Percentiles rank a stretch among this genome's conserved stretches.
These are phyloP conservation scores for Camillea tinctor DNA, from an alignment of 2,329 filamentous ascomycete genomes.

Conservation along the genomic window DNA sequence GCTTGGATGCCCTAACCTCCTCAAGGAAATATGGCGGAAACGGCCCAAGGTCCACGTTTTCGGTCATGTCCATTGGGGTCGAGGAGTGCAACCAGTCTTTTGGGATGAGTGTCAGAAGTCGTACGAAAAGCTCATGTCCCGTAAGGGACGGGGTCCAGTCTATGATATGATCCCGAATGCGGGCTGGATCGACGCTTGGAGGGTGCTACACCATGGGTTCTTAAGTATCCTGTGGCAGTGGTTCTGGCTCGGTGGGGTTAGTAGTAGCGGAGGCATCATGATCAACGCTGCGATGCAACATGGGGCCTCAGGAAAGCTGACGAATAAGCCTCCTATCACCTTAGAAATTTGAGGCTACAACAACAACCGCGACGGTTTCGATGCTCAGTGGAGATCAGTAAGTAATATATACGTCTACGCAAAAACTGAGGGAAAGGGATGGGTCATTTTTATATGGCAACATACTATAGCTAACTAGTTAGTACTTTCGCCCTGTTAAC, in stretches of 20 bases:
- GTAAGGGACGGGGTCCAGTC: constrained; percentile 42
- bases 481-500: too few relatives aligned
- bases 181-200: constrained; percentile 46
- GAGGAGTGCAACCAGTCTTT: constrained; percentile 67
- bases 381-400: not conserved
- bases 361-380: not conserved
- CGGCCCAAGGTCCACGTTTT: constrained; percentile 77
- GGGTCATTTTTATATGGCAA: too few relatives aligned
- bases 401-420: not conserved
- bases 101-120: constrained; percentile 72
- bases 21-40: constrained; percentile 71
- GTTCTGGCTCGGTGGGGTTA: constrained; percentile 53
- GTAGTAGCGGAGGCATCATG: constrained; percentile 50
- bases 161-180: constrained; percentile 45
- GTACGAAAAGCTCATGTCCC: constrained; percentile 64
- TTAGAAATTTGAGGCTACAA: constrained; percentile 22
- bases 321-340: constrained; percentile 35
- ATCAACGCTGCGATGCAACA: constrained; percentile 59
- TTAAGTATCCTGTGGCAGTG: constrained; percentile 54
- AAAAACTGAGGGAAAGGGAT: not conserved
- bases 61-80: constrained; percentile 78
- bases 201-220: constrained; percentile 45
- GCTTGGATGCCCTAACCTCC: constrained; percentile 68
- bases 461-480: too few relatives aligned
- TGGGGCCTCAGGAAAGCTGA: constrained; percentile 49